Base-by-base conservation (phyloP, 208 protist species). In the Acanthamoeba lenticulata region DNA sequence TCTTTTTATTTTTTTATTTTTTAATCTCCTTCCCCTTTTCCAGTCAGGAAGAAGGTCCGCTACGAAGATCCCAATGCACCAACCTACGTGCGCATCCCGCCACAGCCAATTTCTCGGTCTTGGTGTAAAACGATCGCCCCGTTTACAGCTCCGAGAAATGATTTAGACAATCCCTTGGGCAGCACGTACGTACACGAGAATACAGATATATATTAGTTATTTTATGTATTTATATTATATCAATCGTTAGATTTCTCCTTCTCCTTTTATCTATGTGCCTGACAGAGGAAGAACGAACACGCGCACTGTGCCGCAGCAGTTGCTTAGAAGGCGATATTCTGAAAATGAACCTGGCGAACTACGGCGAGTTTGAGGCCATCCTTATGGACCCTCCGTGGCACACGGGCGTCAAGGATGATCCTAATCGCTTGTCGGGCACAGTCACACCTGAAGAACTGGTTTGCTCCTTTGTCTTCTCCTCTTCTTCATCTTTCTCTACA, bases 371-470 rank as follows among this genome's bases (percentile, higher is more conserved):
- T 44, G 88, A 96, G 93, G 94, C 40, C 52, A 74, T 96, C 29
- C 60, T 95, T 5, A 96, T 96, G 49, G 95, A 96, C 67, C 90
- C 95, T 24, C 95, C 95, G 19, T 95, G 94, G 94, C 38, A 83
- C 57, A 90, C 45, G 24, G 77, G 60, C 36, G 38, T 4, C 29
- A 55, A 74, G 42, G 32, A 44, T 17, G 34, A 94, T 44, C 52
- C 42, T 32, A 38, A 36, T 0, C 40, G 89, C 55, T 42, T 79
- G 62, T 36, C 62, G 32, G 62, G 45, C 89, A 47, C 47, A 57
- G 57, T 94, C 52, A 88, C 74, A 13, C 74, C 91, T 4, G 74
- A 94, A 29, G 45, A 81, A 34, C 45, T 88, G 45, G 65, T 62
- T 89, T 24, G 27, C 38, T n/a, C 81, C 13, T 9, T 69, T 57